These are phyloP conservation scores for Pseudogymnoascus pannorum DNA, from an alignment of 2,329 filamentous ascomycete genomes.

Conservation along the genomic window DNA sequence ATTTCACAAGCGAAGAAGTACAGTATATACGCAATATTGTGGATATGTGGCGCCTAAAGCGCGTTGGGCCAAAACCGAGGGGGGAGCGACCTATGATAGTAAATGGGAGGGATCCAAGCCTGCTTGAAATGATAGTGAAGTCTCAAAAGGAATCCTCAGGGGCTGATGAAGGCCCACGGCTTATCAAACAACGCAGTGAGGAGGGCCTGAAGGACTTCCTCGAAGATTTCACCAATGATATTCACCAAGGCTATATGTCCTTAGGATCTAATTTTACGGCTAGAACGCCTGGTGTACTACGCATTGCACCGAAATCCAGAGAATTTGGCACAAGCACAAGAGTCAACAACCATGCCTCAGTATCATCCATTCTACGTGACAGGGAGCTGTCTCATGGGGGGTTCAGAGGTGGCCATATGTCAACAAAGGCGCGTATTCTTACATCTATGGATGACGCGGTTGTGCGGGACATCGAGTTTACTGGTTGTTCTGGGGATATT, in stretches of 20 bases:
- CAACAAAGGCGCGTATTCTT: slow-evolving; percentile 18
- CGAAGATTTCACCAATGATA: neutral
- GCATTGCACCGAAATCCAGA: neutral
- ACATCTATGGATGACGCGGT: slow-evolving; percentile 42
- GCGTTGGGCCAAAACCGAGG: neutral
- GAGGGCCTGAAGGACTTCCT: neutral
- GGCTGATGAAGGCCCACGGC: slow-evolving; percentile 4
- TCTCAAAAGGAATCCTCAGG: slow-evolving; percentile 17
- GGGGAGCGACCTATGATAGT: neutral
- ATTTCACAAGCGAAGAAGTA: neutral
- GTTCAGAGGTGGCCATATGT: slow-evolving; percentile 15
- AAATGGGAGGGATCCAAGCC: neutral
- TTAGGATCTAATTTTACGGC: neutral
- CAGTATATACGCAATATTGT: neutral
- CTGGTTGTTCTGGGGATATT: slow-evolving; percentile 55
- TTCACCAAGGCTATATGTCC: neutral
- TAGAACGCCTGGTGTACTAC: neutral
- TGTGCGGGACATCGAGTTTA: slow-evolving; percentile 46
- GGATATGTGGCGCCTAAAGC: neutral
- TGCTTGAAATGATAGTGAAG: neutral
- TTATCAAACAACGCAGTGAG: neutral
- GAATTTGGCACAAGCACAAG: neutral
- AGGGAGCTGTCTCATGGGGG: slow-evolving; percentile 22
- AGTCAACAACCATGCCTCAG: neutral
- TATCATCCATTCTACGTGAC: slow-evolving; percentile 18